Evolutionary conservation across 2,329 filamentous ascomycete species (phyloP), one percentile per base, ranked within the genome.

Genomic region (Alternaria panax): DNA sequence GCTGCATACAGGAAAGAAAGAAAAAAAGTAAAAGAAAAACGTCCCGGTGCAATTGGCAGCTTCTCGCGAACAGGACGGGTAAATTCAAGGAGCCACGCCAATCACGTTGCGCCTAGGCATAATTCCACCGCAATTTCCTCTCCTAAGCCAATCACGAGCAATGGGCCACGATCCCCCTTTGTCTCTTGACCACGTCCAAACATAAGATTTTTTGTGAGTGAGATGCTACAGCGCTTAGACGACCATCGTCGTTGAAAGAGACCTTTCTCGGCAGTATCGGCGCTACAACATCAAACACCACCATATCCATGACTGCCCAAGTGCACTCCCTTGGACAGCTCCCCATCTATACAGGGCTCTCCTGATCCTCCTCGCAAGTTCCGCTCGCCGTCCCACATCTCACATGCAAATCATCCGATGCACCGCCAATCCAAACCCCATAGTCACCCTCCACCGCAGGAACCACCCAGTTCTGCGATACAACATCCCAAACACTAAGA

Each of bases 401-500:
- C 25, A 85, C 63, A 16, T 76, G 80, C 70, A 88, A 66, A 65
- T 84, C 80, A 60, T 83, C 82, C 24, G 86, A 86, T 61, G 85
- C 87, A 64, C 85, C 82, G 0, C 88, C 88, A 20, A 90, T 77
- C 68, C 84, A 84, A 57, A 90, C 74, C 14, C 80, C 82, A 66
- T 79, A 80, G 43, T 75, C 72, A 3, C 74, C 72, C n/a, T 57
- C 63, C 12, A 74, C 67, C 57, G 63, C 57, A 22, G 75, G 76
- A 41, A 79, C 63, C 7, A 77, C 56, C 90, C 90, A 92, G 53
- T 88, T 82, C 77, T 90, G 86, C 38, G 73, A 66, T 0, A 77
- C 75, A 0, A 82, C 77, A 72, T 90, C 85, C 88, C 88, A 91
- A 57, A 88, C 84, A 66, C 86, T 88, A 38, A 91, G 62, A 72